Evolutionary conservation across 108 stramenopile species (phyloP).

Genomic region (Cyclostephanos invisitatus): DNA sequence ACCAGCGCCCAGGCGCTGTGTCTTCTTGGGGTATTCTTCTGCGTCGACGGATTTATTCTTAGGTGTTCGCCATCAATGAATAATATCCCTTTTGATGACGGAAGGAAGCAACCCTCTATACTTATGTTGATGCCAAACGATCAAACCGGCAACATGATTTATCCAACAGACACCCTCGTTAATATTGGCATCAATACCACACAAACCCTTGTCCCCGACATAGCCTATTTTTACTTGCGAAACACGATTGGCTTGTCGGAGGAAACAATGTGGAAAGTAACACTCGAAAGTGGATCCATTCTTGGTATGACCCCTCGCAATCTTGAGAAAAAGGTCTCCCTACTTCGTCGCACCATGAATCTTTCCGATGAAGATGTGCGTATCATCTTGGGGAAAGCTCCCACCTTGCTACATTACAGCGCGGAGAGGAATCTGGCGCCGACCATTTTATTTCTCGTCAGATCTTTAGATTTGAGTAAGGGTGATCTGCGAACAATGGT

Average conservation of each 20-base stretch:
- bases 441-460: conserved; percentile 63
- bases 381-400: conserved; percentile 54
- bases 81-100: background rate
- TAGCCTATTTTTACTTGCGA: conserved; percentile 83
- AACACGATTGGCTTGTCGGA: conserved; percentile 74
- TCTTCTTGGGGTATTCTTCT: conserved; percentile 1
- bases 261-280: conserved; percentile 84
- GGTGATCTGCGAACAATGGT: conserved; percentile 58
- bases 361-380: conserved; percentile 69
- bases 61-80: conserved; percentile 1
- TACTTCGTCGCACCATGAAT: conserved; percentile 57
- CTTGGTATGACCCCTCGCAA: conserved; percentile 74
- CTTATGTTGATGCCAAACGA: background rate
- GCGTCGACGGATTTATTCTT: conserved; percentile 8
- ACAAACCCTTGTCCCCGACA: conserved; percentile 41
- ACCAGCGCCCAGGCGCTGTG: background rate
- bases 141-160: conserved; percentile 6
- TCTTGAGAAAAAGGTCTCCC: conserved; percentile 61
- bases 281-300: conserved; percentile 61
- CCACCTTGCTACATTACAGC: conserved; percentile 63
- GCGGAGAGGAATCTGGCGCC: conserved; percentile 68
- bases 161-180: conserved; percentile 24
- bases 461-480: conserved; percentile 58
- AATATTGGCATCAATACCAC: conserved; percentile 13
- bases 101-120: background rate